phyloP scores from a whole-genome alignment of 2,329 filamentous ascomycete genomes.

The Anthostomella pinea region DNA sequence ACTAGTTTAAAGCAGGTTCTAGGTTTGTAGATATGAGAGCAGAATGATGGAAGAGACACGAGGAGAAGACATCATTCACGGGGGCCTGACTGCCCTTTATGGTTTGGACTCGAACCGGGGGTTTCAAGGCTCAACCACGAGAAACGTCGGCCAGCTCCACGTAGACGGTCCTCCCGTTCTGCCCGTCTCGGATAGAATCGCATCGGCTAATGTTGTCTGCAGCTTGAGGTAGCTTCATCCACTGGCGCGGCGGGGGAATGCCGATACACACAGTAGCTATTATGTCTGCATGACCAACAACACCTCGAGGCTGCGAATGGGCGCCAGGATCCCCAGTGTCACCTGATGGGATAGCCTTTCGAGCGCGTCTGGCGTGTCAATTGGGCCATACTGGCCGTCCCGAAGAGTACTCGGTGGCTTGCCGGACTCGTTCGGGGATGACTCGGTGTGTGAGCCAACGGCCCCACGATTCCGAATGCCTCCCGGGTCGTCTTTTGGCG shows the following conservation, averaged over 20 bases:
- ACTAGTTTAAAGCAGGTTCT: too few species aligned
- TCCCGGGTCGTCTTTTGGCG: not conserved
- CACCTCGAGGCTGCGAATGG: not conserved
- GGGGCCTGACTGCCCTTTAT: constrained; percentile 23
- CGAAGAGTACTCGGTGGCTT: constrained; percentile 16
- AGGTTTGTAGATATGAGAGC: constrained; percentile 5
- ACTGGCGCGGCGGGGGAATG: constrained; percentile 4
- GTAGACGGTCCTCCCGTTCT: too few species aligned
- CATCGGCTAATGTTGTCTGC: constrained; percentile 16
- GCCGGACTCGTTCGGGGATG: constrained; percentile 12
- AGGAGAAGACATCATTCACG: constrained; percentile 8
- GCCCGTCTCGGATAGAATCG: constrained; percentile 12
- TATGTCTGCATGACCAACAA: constrained; percentile 1
- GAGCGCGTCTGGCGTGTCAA: constrained; percentile 6
- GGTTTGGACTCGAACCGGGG: constrained; percentile 8
- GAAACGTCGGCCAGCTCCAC: constrained; percentile 4
- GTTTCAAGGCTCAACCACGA: not conserved
- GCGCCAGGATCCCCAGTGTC: too few species aligned
- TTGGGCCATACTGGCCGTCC: constrained; percentile 14
- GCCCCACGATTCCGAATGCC: constrained; percentile 9
- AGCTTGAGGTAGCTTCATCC: constrained; percentile 7
- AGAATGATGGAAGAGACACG: constrained; percentile 9
- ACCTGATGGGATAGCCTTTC: not conserved
- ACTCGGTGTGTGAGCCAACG: constrained; percentile 6
- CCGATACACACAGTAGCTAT: constrained; percentile 4